phyloP scores from a whole-genome alignment of 306 rosid species.

The Gastrolobium villosum region DNA sequence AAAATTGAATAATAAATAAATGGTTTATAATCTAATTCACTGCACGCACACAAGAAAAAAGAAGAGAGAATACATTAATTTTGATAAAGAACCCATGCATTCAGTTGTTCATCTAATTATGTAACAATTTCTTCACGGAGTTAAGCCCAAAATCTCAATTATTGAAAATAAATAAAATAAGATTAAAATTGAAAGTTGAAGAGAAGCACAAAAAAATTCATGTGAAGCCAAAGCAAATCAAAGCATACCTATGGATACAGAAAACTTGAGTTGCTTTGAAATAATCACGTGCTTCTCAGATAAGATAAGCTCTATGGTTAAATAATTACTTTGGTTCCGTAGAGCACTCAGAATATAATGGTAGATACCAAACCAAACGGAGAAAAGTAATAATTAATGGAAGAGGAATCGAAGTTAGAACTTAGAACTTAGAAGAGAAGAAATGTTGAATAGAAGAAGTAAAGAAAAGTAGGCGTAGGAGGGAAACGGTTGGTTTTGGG shows the following conservation, averaged over 20 bases:
- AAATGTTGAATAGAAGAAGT: background rate
- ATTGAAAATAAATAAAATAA: background rate
- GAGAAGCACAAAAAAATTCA: background rate
- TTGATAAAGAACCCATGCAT: background rate
- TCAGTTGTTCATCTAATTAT: no score
- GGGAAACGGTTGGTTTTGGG: constrained; percentile 20
- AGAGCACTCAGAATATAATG: background rate
- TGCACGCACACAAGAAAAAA: background rate
- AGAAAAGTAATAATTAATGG: background rate
- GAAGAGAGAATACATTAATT: background rate
- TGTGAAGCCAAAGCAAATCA: background rate
- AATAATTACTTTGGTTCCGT: background rate
- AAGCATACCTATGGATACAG: background rate
- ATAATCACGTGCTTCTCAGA: background rate
- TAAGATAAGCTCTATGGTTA: background rate
- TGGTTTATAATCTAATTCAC: background rate
- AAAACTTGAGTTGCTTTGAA: background rate
- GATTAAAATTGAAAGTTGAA: background rate
- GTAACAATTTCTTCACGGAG: background rate
- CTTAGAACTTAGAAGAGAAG: constrained; percentile 28
- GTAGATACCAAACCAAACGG: background rate
- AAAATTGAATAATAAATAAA: background rate
- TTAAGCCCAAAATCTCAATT: background rate
- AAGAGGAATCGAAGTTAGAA: background rate
- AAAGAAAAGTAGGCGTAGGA: constrained; percentile 27